These are phyloP conservation scores for Colletotrichum zoysiae DNA, from an alignment of 2,329 filamentous ascomycete genomes.

Conservation along the genomic window DNA sequence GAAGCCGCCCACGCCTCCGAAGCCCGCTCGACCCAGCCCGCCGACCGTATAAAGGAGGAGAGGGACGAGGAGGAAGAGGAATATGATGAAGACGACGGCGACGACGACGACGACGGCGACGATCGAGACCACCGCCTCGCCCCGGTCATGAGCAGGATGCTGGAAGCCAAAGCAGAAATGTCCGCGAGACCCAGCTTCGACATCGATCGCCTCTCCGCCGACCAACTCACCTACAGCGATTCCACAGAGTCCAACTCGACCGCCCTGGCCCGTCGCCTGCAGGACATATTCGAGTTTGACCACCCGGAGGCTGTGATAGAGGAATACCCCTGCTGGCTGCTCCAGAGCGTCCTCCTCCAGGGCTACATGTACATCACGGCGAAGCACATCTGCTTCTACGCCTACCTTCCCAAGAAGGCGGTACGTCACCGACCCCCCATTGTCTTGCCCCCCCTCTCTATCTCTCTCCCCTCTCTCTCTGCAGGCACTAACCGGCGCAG, in stretches of 20 bases:
- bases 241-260: constrained; percentile 60
- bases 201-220: constrained; percentile 60
- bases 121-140: constrained; percentile 64
- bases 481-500: constrained; percentile 52
- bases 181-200: constrained; percentile 70
- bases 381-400: constrained; percentile 96
- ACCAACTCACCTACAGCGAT: constrained; percentile 49
- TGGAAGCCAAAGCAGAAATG: constrained; percentile 78
- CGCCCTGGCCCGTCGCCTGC: constrained; percentile 77
- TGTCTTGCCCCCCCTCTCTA: too few species aligned
- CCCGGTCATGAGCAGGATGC: constrained; percentile 82
- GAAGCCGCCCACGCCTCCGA: constrained; percentile 48
- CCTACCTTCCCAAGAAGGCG: constrained; percentile 94
- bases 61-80: constrained; percentile 17
- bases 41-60: constrained; percentile 38
- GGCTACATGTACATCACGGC: constrained; percentile 97
- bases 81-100: background rate
- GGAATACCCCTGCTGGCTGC: constrained; percentile 93
- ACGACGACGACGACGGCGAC: background rate
- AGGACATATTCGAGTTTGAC: constrained; percentile 88
- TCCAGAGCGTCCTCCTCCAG: constrained; percentile 91
- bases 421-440: constrained; percentile 59
- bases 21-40: constrained; percentile 35
- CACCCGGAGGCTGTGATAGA: constrained; percentile 86
- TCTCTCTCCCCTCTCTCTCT: too few species aligned